phyloP scores from a whole-genome alignment of 192 early-diverging fungal species.

The Phycomyces blakesleeanus region DNA sequence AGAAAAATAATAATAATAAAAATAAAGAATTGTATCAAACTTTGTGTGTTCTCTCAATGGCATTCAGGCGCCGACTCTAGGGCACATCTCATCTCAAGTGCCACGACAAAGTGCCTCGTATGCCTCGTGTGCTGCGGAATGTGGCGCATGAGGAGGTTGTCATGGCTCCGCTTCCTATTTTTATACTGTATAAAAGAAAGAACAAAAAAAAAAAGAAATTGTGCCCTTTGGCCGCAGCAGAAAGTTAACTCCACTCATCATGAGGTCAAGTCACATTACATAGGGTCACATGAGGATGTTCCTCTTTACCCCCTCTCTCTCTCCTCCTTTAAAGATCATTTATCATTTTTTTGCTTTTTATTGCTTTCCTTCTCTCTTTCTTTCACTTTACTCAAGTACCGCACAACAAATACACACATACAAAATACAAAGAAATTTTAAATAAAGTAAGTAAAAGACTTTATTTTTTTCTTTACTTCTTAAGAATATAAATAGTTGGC shows the following conservation, averaged over 20 bases:
- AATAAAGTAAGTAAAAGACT: too few relatives aligned
- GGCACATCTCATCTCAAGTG: not conserved
- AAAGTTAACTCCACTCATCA: not conserved
- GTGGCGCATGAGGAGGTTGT: not conserved
- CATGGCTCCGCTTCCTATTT: not conserved
- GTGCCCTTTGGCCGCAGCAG: not conserved
- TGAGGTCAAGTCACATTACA: constrained; percentile 3
- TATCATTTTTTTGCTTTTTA: constrained; percentile 6
- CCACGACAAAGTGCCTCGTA: not conserved
- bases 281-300: constrained; percentile 9
- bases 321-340: constrained; percentile 3
- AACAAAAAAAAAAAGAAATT: not conserved
- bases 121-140: not conserved
- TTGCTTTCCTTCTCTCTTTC: not conserved
- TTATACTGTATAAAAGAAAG: not conserved
- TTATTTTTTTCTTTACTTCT: not conserved
- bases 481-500: too few relatives aligned
- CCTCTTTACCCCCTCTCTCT: not conserved
- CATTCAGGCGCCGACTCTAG: constrained; percentile 10
- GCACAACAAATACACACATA: too few relatives aligned
- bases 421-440: too few relatives aligned
- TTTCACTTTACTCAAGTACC: constrained; percentile 8
- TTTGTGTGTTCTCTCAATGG: constrained; percentile 6
- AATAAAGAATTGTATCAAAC: not conserved
- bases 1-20: not conserved